These are phyloP conservation scores for Purpureocillium lavendulum DNA, from an alignment of 2,329 filamentous ascomycete genomes.

Conservation along the genomic window DNA sequence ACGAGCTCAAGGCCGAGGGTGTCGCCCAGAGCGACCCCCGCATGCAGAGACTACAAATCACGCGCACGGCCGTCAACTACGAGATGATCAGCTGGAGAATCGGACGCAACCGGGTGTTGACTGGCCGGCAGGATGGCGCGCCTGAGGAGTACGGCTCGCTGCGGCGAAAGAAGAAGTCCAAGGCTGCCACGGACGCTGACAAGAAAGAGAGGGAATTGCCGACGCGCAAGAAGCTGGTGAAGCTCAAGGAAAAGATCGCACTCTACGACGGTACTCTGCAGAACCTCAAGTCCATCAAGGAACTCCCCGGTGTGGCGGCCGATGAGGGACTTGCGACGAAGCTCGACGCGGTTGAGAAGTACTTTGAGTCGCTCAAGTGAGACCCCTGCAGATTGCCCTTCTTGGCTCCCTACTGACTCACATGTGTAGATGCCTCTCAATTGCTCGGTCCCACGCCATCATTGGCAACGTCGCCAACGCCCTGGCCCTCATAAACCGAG, in stretches of 20 bases:
- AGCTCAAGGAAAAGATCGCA: slow-evolving; percentile 77
- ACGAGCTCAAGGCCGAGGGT: slow-evolving; percentile 78
- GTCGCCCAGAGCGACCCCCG: slow-evolving; percentile 74
- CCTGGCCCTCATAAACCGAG: slow-evolving; percentile 74
- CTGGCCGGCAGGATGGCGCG: slow-evolving; percentile 74
- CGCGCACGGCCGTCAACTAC: slow-evolving; percentile 88
- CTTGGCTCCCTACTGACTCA: not conserved
- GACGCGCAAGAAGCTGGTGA: slow-evolving; percentile 65
- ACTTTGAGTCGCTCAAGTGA: slow-evolving; percentile 85
- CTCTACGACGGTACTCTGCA: slow-evolving; percentile 88
- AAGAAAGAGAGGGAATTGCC: slow-evolving; percentile 53
- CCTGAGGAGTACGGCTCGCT: slow-evolving; percentile 39
- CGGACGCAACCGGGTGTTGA: slow-evolving; percentile 82
- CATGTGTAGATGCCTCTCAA: slow-evolving; percentile 60
- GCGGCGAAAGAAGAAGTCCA: slow-evolving; percentile 43
- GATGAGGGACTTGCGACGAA: slow-evolving; percentile 70
- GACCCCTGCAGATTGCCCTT: slow-evolving; percentile 15
- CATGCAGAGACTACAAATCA: slow-evolving; percentile 90
- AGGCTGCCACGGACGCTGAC: slow-evolving; percentile 25
- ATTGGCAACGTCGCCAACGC: slow-evolving; percentile 66
- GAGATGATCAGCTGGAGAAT: slow-evolving; percentile 92
- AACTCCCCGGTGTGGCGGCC: slow-evolving; percentile 81
- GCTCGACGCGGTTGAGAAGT: slow-evolving; percentile 68
- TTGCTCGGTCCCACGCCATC: slow-evolving; percentile 77
- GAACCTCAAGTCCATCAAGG: slow-evolving; percentile 82